A percentile compares a stretch with the other conserved stretches of the same genome.
phyloP scores from a whole-genome alignment of 2,329 filamentous ascomycete genomes.

The Tolypocladium tropicale region DNA sequence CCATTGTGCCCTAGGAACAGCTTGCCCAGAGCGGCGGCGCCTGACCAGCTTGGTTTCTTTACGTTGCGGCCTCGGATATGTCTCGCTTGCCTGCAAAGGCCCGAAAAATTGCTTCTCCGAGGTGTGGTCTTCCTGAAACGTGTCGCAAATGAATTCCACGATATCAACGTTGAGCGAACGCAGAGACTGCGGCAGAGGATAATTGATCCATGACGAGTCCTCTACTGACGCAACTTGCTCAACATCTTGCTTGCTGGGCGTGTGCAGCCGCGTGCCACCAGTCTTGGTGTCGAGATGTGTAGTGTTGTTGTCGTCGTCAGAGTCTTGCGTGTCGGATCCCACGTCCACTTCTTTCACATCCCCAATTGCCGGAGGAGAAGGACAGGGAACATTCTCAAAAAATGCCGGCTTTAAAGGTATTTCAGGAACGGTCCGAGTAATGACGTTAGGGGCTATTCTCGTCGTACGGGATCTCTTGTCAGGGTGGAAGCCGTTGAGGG shows the following conservation, averaged over 20 bases:
- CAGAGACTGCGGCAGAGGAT: slow-evolving; percentile 45
- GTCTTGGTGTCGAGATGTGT: neutral
- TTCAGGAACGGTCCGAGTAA: slow-evolving; percentile 20
- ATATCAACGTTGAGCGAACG: slow-evolving; percentile 42
- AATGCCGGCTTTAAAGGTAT: slow-evolving; percentile 25
- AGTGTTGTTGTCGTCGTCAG: slow-evolving; percentile 1
- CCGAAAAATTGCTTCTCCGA: slow-evolving; percentile 38
- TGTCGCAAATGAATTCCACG: slow-evolving; percentile 50
- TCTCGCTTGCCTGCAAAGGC: slow-evolving; percentile 12
- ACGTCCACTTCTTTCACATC: slow-evolving; percentile 10
- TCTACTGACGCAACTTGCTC: slow-evolving; percentile 16
- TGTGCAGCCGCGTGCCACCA: neutral
- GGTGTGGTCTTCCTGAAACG: slow-evolving; percentile 46
- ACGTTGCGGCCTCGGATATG: slow-evolving; percentile 7
- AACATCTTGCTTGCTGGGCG: slow-evolving; percentile 7
- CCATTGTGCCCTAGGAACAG: slow-evolving; percentile 33
- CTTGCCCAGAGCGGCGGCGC: slow-evolving; percentile 1
- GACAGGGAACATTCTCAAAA: slow-evolving; percentile 23
- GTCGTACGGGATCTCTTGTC: slow-evolving; percentile 24
- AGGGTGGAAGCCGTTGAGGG: slow-evolving; percentile 16
- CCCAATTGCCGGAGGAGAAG: slow-evolving; percentile 12
- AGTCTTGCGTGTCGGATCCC: slow-evolving; percentile 8
- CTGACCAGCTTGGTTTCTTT: slow-evolving; percentile 4
- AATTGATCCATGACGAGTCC: slow-evolving; percentile 9
- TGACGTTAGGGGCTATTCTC: slow-evolving; percentile 15